A percentile compares a stretch with the other conserved stretches of the same genome.
Conservation (phyloP, 2,329 filamentous ascomycete genomes). For the Epichloe elymi region DNA sequence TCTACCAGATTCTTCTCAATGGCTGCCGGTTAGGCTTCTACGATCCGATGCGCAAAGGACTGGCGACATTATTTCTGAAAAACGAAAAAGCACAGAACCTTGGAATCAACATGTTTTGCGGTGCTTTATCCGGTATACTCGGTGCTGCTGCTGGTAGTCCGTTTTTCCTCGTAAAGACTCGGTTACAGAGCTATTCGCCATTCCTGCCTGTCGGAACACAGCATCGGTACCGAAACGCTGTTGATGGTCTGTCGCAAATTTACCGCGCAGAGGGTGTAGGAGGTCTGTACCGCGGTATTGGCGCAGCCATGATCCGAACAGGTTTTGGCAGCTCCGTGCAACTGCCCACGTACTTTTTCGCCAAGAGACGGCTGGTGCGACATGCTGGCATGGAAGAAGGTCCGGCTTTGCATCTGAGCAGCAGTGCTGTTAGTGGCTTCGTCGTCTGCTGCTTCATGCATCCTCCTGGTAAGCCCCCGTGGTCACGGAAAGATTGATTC, state of each 20-base stretch:
- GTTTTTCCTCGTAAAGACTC: constrained; percentile 96
- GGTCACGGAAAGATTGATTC: background rate
- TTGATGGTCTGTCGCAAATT: constrained; percentile 73
- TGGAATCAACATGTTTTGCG: constrained; percentile 85
- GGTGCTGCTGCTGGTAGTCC: constrained; percentile 88
- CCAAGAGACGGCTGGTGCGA: constrained; percentile 70
- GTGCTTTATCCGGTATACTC: constrained; percentile 76
- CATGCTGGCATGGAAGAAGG: constrained; percentile 87
- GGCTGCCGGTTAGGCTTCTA: constrained; percentile 96
- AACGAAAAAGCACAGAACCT: constrained; percentile 70
- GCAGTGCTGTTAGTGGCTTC: constrained; percentile 81
- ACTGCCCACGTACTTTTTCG: constrained; percentile 95
- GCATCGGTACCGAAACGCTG: constrained; percentile 75
- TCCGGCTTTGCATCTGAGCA: constrained; percentile 73
- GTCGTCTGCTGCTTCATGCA: constrained; percentile 98
- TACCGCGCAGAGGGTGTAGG: constrained; percentile 61
- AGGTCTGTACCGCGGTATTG: constrained; percentile 82
- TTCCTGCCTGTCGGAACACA: constrained; percentile 95
- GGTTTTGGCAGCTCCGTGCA: constrained; percentile 94
- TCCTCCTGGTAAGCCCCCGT: constrained; percentile 56
- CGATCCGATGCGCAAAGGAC: constrained; percentile 69
- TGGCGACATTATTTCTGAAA: constrained; percentile 58
- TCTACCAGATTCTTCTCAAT: constrained; percentile 94
- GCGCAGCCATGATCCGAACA: constrained; percentile 88
- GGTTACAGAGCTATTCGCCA: constrained; percentile 85